These are phyloP conservation scores for Aspergillus sergii DNA, from an alignment of 2,329 filamentous ascomycete species.

Conservation along the genomic window DNA sequence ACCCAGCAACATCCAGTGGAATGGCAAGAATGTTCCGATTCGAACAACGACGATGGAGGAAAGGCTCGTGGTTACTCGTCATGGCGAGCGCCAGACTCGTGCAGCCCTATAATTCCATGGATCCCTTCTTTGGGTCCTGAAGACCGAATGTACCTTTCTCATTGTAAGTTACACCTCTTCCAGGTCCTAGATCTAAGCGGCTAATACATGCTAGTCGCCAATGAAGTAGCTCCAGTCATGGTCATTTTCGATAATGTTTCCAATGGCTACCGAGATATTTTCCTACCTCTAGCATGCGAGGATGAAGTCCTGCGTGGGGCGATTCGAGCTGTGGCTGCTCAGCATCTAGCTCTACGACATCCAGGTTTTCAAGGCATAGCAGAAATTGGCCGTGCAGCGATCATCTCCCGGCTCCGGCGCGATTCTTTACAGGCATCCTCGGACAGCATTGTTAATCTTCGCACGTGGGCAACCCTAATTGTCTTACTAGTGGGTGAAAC, in stretches of 20 bases:
- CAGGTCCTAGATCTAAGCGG: not conserved
- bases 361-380: constrained; percentile 14
- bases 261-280: constrained; percentile 33
- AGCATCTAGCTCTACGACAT: constrained; percentile 22
- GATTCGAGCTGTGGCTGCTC: constrained; percentile 25
- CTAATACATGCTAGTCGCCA: constrained; percentile 19
- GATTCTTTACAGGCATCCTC: constrained; percentile 17
- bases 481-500: constrained; percentile 29
- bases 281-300: constrained; percentile 30
- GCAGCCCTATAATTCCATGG: constrained; percentile 11
- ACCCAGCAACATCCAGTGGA: not conserved
- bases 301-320: constrained; percentile 27
- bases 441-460: constrained; percentile 18
- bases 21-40: not conserved
- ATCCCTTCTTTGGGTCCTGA: constrained; percentile 15
- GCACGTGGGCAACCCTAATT: constrained; percentile 24
- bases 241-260: constrained; percentile 31
- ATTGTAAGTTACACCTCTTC: constrained; percentile 13
- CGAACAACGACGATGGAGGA: not conserved
- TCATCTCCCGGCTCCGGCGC: constrained; percentile 20
- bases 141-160: constrained; percentile 19
- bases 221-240: constrained; percentile 32
- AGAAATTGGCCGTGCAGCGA: constrained; percentile 17
- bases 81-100: not conserved
- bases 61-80: not conserved